Conservation (phyloP, 225 moss, liverwort and hornwort species). For the Marchantia polymorpha region DNA sequence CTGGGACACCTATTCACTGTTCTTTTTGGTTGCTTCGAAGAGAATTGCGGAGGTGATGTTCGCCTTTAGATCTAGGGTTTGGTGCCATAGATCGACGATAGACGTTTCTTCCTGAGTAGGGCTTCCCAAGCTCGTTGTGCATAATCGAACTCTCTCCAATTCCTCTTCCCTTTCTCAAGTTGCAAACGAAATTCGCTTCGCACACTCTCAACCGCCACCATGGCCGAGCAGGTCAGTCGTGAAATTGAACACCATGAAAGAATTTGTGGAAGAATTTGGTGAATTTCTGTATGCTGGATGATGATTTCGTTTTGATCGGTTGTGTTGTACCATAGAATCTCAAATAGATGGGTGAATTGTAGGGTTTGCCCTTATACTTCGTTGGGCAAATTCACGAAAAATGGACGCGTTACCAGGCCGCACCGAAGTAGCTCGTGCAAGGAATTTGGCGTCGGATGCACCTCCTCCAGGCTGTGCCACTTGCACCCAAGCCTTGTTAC, state of each 20-base stretch:
- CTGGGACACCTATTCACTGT: background rate
- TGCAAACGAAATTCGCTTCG: background rate
- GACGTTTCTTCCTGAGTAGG: background rate
- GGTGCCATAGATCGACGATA: background rate
- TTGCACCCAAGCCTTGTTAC: no score
- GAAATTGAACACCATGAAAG: background rate
- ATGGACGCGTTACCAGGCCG: no score
- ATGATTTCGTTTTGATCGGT: background rate
- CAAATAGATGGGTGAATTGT: no score
- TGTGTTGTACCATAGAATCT: no score
- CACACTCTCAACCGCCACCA: constrained; percentile 10
- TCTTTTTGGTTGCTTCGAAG: background rate
- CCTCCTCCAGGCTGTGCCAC: background rate
- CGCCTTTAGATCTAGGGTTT: constrained; percentile 4
- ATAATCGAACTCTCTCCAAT: background rate
- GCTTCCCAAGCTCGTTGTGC: constrained; percentile 1
- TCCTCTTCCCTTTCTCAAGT: background rate
- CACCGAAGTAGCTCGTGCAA: no score
- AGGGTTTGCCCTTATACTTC: background rate
- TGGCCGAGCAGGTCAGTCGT: constrained; percentile 36
- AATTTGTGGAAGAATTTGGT: background rate
- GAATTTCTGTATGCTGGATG: no score
- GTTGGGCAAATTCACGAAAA: no score
- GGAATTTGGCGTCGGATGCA: background rate
- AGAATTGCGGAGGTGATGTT: background rate